Base-by-base conservation (phyloP, 1,139 yeast species). In the Candida dubliniensis region DNA sequence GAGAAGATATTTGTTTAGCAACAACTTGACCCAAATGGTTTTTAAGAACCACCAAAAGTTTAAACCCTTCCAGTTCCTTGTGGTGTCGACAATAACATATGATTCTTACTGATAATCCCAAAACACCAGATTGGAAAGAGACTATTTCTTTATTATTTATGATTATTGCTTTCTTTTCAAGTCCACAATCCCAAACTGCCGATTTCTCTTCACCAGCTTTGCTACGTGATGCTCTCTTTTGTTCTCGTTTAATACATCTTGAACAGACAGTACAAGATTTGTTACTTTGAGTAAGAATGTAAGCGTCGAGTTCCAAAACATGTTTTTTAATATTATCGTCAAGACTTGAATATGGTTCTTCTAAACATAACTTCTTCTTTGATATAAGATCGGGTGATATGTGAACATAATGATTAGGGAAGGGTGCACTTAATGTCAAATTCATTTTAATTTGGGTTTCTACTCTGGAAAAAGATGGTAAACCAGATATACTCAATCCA, bases 21-120 rank as follows among this genome's bases (percentile, higher is more conserved):
- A 91, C 76, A 6, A 89, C 74, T 25, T 72, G 69, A 34, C 83
- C 86, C 9, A 68, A 60, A 45, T 70, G 59, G 61, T 91, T 81
- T 49, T 81, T 82, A 37, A 90, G 62, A 4, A 89, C 82, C 54
- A 90, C 82, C 37, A 90, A 69, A 33, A 91, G 70, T 55, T 77
- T 76, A 68, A 90, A 93, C 1, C 98, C 98, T 42, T 78, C 79
- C 26, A 82, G 71, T 50, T 91, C 96, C 53, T 82, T 81, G 64
- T 93, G 98, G 64, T 93, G 99, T 55, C 98, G 82, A 66, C 97
- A 91, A 64, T 93, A 93, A 63, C 99, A 93, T 8, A 93, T 93
- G 36, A 93, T 82, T 66, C 99, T 79, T 11, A 96, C 84, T 30
- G 91, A 84, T 27, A 93, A 69, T 45, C 87, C 95, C 44, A 91